These are phyloP conservation scores for Nakaseomyces kungkrabaensis DNA, from an alignment of 1,139 yeast species.

Conservation along the genomic window DNA sequence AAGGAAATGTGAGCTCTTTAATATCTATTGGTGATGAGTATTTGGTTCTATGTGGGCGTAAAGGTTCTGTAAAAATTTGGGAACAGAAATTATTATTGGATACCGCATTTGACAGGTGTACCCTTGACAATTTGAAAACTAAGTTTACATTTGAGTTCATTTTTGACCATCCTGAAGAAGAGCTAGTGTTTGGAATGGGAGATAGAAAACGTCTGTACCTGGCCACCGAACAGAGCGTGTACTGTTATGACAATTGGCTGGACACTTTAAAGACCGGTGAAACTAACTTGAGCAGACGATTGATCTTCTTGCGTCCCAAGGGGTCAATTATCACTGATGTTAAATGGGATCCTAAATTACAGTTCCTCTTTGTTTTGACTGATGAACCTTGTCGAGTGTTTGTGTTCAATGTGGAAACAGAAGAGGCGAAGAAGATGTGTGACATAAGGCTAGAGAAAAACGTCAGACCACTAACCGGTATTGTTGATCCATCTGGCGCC, in stretches of 20 bases:
- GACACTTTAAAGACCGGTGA: slow-evolving; percentile 5
- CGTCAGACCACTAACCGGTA: slow-evolving; percentile 21
- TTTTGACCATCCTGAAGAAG: slow-evolving; percentile 6
- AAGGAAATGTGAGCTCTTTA: slow-evolving; percentile 21
- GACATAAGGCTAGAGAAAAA: slow-evolving; percentile 14
- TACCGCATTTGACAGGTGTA: slow-evolving; percentile 24
- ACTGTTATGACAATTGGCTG: slow-evolving; percentile 12
- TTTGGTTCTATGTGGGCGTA: slow-evolving; percentile 12
- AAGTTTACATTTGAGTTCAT: slow-evolving; percentile 9
- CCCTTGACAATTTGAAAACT: slow-evolving; percentile 15
- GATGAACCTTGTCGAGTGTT: background rate
- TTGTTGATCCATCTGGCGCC: slow-evolving; percentile 24
- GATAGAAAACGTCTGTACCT: slow-evolving; percentile 12
- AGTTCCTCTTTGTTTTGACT: slow-evolving; percentile 17
- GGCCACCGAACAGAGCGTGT: slow-evolving; percentile 20
- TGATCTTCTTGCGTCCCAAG: slow-evolving; percentile 10
- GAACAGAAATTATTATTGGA: slow-evolving; percentile 26
- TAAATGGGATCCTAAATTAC: slow-evolving; percentile 15
- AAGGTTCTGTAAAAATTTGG: slow-evolving; percentile 37
- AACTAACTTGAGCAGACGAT: slow-evolving; percentile 2
- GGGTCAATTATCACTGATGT: slow-evolving; percentile 25
- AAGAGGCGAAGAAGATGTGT: slow-evolving; percentile 7
- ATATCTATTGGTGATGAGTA: slow-evolving; percentile 15
- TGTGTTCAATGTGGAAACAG: background rate
- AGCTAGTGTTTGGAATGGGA: slow-evolving; percentile 14